Percentiles rank a stretch among this genome's conserved stretches.
phyloP scores from a whole-genome alignment of 768 basidiomycete genomes.

The Kwoniella pini region DNA sequence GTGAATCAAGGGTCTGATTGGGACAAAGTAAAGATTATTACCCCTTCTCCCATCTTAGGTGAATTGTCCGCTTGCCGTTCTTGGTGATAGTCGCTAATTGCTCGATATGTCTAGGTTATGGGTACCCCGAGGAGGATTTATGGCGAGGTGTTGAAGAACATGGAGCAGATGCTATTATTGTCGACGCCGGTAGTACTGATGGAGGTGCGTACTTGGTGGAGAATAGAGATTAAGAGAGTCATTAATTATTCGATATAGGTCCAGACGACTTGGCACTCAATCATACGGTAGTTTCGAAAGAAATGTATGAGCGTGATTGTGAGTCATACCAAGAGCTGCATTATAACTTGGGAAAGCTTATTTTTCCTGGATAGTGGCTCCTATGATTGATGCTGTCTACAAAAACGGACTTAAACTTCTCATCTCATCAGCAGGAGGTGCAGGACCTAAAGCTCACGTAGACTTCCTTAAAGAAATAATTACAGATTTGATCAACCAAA shows the following conservation, averaged over 20 bases:
- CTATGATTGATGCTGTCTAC: neutral
- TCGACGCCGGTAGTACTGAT: conserved; percentile 5
- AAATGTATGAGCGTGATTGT: neutral
- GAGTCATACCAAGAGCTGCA: neutral
- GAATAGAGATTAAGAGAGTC: neutral
- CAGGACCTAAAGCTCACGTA: neutral
- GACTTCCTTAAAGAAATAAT: neutral
- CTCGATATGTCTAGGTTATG: neutral
- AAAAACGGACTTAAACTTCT: neutral
- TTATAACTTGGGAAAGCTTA: neutral
- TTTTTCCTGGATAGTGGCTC: neutral
- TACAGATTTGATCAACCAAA: neutral
- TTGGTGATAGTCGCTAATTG: too few relatives aligned
- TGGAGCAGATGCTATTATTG: conserved; percentile 8
- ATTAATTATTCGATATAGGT: neutral
- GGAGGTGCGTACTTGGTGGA: neutral
- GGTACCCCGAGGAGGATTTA: conserved; percentile 8
- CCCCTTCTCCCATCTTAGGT: neutral
- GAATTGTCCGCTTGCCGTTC: neutral
- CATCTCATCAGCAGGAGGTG: neutral
- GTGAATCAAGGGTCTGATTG: neutral
- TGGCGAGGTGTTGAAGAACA: conserved; percentile 10
- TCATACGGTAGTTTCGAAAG: neutral
- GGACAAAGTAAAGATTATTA: neutral
- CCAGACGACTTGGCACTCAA: neutral